Conservation (phyloP, 208 protist genomes). For the Sergeia podlipaevii region DNA sequence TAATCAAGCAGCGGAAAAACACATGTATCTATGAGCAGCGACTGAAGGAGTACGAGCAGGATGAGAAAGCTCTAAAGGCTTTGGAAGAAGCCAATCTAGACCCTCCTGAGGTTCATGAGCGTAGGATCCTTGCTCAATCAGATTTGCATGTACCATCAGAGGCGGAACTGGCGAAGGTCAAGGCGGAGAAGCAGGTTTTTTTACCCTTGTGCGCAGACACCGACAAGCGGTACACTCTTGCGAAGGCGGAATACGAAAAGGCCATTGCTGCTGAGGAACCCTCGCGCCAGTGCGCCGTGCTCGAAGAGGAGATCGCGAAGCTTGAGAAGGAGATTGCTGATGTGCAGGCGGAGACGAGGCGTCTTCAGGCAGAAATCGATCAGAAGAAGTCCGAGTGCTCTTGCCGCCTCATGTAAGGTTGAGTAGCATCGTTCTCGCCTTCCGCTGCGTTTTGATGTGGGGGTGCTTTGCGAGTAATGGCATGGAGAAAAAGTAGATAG, state of each 20-base stretch:
- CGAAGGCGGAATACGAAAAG: conserved; percentile 52
- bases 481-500: too few relatives aligned
- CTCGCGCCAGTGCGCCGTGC: conserved; percentile 33
- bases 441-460: neutral
- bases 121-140: conserved; percentile 24
- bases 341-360: conserved; percentile 35
- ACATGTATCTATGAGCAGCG: conserved; percentile 19
- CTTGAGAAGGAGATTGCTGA: conserved; percentile 62
- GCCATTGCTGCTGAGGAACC: conserved; percentile 23
- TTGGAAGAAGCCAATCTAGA: conserved; percentile 58
- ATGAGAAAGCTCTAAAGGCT: conserved; percentile 32
- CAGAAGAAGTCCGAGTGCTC: conserved; percentile 42
- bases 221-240: conserved; percentile 9
- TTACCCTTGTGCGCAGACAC: conserved; percentile 9
- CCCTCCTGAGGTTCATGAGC: conserved; percentile 41
- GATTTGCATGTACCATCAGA: conserved; percentile 14
- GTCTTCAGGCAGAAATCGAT: conserved; percentile 47
- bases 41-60: conserved; percentile 22
- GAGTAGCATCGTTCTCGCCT: neutral
- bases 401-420: conserved; percentile 58
- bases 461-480: neutral
- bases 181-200: too few relatives aligned
- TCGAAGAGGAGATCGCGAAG: conserved; percentile 36
- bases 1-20: conserved; percentile 29
- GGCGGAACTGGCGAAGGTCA: conserved; percentile 20